These are phyloP conservation scores for Lobulomyces angularis DNA, from an alignment of 192 early-diverging fungal genomes.

Conservation along the genomic window DNA sequence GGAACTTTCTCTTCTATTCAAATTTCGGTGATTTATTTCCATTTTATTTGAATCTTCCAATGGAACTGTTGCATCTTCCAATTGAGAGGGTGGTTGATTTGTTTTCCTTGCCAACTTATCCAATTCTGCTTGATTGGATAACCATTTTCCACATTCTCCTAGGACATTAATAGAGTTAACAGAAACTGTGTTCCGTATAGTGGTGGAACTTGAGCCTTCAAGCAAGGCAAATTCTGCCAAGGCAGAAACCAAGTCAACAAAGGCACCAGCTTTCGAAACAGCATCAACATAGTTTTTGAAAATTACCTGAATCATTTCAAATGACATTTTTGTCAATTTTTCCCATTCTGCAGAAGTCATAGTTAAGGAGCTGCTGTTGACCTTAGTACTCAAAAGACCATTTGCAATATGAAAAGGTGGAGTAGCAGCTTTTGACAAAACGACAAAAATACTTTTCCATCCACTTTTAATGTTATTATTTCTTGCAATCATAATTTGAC, in stretches of 20 bases:
- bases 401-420: conserved; percentile 64
- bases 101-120: no score
- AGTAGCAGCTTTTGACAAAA: conserved; percentile 60
- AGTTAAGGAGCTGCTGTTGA: conserved; percentile 32
- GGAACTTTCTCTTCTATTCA: no score
- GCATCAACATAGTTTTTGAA: conserved; percentile 53
- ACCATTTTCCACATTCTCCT: conserved; percentile 6
- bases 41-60: no score
- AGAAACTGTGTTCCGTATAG: conserved; percentile 26
- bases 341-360: conserved; percentile 45
- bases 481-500: conserved; percentile 22
- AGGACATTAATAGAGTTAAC: conserved; percentile 16
- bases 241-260: conserved; percentile 36
- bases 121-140: no score
- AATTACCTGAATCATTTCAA: conserved; percentile 51
- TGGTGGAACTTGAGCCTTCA: conserved; percentile 31
- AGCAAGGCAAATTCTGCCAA: conserved; percentile 36
- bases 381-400: conserved; percentile 67
- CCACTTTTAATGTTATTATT: conserved; percentile 14
- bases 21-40: no score
- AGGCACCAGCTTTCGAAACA: conserved; percentile 41
- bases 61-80: no score
- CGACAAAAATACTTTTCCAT: conserved; percentile 41
- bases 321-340: conserved; percentile 60
- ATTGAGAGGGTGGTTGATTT: no score